Percentiles rank a stretch among this genome's conserved stretches.
Conservation (phyloP, 2,329 filamentous ascomycete genomes). For the Colletotrichum agaves region DNA sequence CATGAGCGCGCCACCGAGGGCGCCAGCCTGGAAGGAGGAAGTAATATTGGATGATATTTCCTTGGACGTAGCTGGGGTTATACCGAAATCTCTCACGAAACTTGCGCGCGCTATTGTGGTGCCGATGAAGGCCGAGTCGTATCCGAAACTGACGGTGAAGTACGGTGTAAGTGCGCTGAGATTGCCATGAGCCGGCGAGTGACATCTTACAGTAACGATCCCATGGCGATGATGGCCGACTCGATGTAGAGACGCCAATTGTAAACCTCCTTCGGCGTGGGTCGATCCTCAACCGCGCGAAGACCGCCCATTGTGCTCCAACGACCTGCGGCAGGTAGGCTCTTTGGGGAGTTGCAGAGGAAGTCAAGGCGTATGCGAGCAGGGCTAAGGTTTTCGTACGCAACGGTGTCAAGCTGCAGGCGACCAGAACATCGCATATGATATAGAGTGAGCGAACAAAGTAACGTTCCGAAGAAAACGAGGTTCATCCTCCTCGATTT, state of each 20-base stretch:
- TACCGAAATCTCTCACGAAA: conserved; percentile 56
- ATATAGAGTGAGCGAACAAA: not conserved
- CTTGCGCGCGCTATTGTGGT: conserved; percentile 61
- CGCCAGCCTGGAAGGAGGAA: conserved; percentile 59
- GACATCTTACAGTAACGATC: conserved; percentile 51
- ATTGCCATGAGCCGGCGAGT: not conserved
- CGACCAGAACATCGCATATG: not conserved
- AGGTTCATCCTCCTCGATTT: conserved; percentile 30
- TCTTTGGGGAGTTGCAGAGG: not conserved
- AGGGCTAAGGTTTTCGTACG: not conserved
- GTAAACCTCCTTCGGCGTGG: conserved; percentile 65
- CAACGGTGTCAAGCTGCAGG: not conserved
- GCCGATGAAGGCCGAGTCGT: conserved; percentile 65
- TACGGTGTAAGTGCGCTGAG: not conserved
- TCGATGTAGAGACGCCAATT: conserved; percentile 62
- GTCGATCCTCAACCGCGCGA: conserved; percentile 63
- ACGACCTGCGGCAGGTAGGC: not conserved
- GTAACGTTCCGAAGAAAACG: not conserved
- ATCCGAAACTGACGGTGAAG: conserved; percentile 54
- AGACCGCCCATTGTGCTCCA: conserved; percentile 48
- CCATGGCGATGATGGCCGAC: conserved; percentile 59
- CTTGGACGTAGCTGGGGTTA: conserved; percentile 44
- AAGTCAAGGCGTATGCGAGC: not conserved
- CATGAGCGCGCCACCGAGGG: conserved; percentile 63
- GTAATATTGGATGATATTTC: conserved; percentile 57